Evolutionary conservation across 2,329 filamentous ascomycete genomes (phyloP), one percentile per base, ranked within the genome.

Genomic region (Xylaria multiplex): DNA sequence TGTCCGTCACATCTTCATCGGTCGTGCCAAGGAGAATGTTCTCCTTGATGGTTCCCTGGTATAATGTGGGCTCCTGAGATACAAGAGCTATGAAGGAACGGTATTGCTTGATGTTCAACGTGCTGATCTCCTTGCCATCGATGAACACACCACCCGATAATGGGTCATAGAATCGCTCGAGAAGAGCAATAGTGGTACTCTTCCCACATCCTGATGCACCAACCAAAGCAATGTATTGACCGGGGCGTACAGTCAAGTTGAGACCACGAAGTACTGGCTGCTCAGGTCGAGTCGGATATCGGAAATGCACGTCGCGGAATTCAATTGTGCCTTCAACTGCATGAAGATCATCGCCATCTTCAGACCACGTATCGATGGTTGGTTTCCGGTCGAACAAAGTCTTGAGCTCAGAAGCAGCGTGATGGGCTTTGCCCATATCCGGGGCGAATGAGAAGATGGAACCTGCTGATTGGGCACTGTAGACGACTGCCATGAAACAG

Each of bases 191-290:
- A 0, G 94, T 96, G 0, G 96, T 98, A 56, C 90, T 93, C 82
- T 99, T 98, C 64, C 96, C 96, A 75, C 94, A 97, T 2, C 96
- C 95, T 52, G 91, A 96, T 0, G 95, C 91, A n/a, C 96, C 96
- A 8, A 98, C 96, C 2, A 98, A 86, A 0, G 95, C 96, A 7
- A 95, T 86, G 73, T 95, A 96, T 76, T 95, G 91, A 3, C 92
- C 93, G 0, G 92, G 91, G 32, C 89, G 87, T 48, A 95, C 87
- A 14, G 81, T 83, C 6, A 95, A 83, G 78, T 95, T 90, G 11
- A 97, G 83, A 0, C 94, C 95, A 32, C 93, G 91, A 2, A 98
- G 88, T 0, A 98, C 93, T n/a, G 93, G 92, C 72, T 97, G 93
- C 72, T 97, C 93, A 0, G 93, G 92, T 0, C 96, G 88, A 0